Conservation (phyloP, 176 grass and related monocot species). For the Bothriochloa decipiens region DNA sequence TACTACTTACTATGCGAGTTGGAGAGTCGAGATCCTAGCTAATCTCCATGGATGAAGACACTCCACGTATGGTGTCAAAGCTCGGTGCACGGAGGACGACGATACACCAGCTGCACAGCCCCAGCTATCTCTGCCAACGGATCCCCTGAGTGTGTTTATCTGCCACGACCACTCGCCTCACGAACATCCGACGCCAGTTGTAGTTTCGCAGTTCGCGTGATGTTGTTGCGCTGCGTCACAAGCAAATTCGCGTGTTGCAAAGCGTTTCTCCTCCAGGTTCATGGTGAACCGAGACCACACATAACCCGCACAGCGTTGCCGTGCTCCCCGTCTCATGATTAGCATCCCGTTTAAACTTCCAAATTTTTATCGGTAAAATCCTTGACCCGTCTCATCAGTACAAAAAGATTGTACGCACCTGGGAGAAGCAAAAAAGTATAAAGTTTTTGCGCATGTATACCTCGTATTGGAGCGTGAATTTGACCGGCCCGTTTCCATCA, state of each 20-base stretch:
- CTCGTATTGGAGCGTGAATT: background rate
- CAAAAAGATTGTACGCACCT: background rate
- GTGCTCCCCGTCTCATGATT: background rate
- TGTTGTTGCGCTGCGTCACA: background rate
- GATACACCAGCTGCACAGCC: constrained; percentile 30
- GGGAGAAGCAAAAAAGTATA: no score
- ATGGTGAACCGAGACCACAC: constrained; percentile 50
- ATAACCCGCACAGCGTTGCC: background rate
- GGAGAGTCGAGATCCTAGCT: background rate
- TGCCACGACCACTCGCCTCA: background rate
- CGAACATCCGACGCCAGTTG: background rate
- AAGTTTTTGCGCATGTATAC: background rate
- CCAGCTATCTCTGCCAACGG: no score
- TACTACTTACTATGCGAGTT: background rate
- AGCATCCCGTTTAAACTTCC: background rate
- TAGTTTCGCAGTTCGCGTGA: background rate
- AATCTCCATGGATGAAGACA: background rate
- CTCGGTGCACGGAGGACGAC: background rate
- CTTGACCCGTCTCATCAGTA: background rate
- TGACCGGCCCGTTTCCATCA: background rate
- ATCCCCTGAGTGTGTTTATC: no score
- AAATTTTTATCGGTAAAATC: background rate
- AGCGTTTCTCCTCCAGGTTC: background rate
- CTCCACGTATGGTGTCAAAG: background rate
- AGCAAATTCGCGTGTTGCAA: background rate